phyloP scores from a whole-genome alignment of 257 asterid species.

The Capsicum rhomboideum region DNA sequence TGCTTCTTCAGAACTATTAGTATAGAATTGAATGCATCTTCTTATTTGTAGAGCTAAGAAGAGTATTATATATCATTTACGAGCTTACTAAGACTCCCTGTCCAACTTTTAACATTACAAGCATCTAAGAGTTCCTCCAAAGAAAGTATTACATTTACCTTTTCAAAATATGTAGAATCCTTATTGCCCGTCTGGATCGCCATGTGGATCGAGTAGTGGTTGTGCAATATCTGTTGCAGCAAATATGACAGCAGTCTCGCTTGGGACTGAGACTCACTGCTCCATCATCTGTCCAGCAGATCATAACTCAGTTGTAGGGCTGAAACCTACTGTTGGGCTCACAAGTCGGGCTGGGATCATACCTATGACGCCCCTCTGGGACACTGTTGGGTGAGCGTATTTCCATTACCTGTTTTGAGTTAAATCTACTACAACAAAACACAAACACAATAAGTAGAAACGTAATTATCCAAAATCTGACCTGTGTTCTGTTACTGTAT shows the following conservation, averaged over 20 bases:
- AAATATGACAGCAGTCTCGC: conserved; percentile 49
- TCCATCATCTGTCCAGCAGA: conserved; percentile 60
- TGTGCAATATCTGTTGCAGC: conserved; percentile 65
- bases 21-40: not conserved
- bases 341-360: conserved; percentile 61
- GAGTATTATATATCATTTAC: not conserved
- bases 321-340: conserved; percentile 70
- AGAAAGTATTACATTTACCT: not conserved
- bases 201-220: conserved; percentile 73
- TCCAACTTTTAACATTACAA: not conserved
- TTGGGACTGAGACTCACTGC: conserved; percentile 59
- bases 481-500: not conserved
- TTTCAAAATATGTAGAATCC: conserved; percentile 43
- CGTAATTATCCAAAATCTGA: not conserved
- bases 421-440: not conserved
- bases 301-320: conserved; percentile 54
- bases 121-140: not conserved
- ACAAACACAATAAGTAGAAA: not conserved
- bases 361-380: conserved; percentile 54
- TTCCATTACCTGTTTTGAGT: not conserved
- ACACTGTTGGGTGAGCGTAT: conserved; percentile 43
- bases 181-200: conserved; percentile 26
- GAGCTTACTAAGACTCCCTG: not conserved
- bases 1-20: not conserved
- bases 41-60: not conserved